These are phyloP conservation scores for Dinochytrium kinnereticum DNA, from an alignment of 371 early-diverging fungal genomes.

Conservation along the genomic window DNA sequence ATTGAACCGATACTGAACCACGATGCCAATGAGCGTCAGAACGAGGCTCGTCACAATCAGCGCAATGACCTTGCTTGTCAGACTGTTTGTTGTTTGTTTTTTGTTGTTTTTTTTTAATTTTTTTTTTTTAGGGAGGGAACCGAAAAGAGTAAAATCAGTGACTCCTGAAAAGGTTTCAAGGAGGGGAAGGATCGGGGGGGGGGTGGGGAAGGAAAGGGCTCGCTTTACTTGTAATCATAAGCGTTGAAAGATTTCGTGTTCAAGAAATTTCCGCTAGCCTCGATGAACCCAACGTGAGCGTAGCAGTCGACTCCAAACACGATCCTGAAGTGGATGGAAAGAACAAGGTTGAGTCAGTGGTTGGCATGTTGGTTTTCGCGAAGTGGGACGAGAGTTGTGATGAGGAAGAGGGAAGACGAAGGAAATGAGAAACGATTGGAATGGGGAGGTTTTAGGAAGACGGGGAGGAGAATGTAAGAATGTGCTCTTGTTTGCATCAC, in stretches of 20 bases:
- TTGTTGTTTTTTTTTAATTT: too few species aligned
- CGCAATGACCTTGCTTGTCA: constrained; percentile 25
- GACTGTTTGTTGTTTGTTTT: too few species aligned
- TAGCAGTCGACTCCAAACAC: constrained; percentile 47
- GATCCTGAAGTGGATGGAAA: constrained; percentile 8
- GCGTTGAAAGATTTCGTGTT: neutral
- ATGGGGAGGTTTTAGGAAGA: too few species aligned
- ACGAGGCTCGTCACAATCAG: constrained; percentile 23
- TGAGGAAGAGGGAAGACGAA: too few species aligned
- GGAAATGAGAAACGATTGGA: too few species aligned
- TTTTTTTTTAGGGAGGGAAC: too few species aligned
- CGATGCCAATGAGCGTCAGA: constrained; percentile 31
- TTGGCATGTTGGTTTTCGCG: neutral
- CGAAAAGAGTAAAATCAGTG: neutral
- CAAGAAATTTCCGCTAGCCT: constrained; percentile 30
- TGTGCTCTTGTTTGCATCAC: too few species aligned
- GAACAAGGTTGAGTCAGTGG: neutral
- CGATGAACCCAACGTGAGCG: constrained; percentile 39
- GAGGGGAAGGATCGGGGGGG: too few species aligned
- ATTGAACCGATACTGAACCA: constrained; percentile 42
- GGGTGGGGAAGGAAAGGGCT: too few species aligned
- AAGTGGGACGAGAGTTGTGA: too few species aligned
- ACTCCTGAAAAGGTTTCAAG: too few species aligned
- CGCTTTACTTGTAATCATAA: neutral
- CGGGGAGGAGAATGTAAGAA: too few species aligned